These are phyloP conservation scores for Malassezia furfur DNA, from an alignment of 1,284 basidiomycete genomes.

Conservation along the genomic window DNA sequence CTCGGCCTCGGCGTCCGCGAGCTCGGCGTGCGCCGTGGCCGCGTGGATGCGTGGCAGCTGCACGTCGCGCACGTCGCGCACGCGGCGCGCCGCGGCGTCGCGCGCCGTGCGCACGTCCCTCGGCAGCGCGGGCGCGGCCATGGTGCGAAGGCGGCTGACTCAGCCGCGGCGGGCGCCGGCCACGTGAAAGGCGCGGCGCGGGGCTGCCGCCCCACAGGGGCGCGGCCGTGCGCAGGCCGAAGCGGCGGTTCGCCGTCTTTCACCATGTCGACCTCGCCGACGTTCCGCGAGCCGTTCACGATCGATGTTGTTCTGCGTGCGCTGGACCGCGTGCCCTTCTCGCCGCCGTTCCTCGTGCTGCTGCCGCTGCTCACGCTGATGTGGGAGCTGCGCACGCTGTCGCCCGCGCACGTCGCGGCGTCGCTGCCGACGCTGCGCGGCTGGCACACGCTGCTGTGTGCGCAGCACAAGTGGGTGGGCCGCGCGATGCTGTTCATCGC, in stretches of 20 bases:
- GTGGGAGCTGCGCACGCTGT: conserved; percentile 21
- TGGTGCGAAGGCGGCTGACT: neutral
- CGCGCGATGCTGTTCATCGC: conserved; percentile 27
- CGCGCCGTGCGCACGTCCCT: conserved; percentile 19
- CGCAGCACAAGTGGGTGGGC: conserved; percentile 32
- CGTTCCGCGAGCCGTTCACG: conserved; percentile 1
- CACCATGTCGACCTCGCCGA: conserved; percentile 4
- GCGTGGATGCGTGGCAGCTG: conserved; percentile 23
- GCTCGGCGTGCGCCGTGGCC: conserved; percentile 17
- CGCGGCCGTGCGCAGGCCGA: neutral
- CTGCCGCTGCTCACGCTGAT: conserved; percentile 29
- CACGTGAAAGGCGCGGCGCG: neutral
- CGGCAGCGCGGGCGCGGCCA: conserved; percentile 1
- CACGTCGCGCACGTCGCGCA: conserved; percentile 22
- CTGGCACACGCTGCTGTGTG: conserved; percentile 22
- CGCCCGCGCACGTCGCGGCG: conserved; percentile 1
- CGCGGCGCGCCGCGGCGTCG: conserved; percentile 21
- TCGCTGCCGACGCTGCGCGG: neutral
- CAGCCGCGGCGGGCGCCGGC: neutral
- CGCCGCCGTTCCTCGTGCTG: conserved; percentile 29
- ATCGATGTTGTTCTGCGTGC: conserved; percentile 26
- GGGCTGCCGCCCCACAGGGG: too few species aligned
- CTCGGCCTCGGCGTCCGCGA: conserved; percentile 26
- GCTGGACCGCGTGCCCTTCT: conserved; percentile 31
- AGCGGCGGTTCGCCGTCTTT: too few species aligned